phyloP scores from a whole-genome alignment of 2,329 filamentous ascomycete species.

The Colletotrichum scovillei region DNA sequence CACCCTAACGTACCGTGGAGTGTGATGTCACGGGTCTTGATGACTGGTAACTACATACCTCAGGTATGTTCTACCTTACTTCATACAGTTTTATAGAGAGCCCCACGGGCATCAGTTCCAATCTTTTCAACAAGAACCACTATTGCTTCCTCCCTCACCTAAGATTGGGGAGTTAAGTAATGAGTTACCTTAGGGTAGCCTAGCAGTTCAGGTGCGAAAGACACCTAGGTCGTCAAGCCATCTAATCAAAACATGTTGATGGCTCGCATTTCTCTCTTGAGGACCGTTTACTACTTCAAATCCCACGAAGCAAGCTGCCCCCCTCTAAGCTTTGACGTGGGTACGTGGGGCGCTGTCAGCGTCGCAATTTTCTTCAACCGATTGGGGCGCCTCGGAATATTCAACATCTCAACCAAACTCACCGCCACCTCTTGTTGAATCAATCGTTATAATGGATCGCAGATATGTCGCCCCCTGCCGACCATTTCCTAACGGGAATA shows the following conservation, averaged over 20 bases:
- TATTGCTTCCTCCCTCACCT: background rate
- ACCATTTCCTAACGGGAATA: background rate
- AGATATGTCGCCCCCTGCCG: background rate
- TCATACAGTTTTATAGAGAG: background rate
- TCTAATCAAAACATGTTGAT: background rate
- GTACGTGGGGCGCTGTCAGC: background rate
- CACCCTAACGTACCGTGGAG: background rate
- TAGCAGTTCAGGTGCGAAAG: background rate
- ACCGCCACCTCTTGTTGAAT: conserved; percentile 22
- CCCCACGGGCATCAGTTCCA: conserved; percentile 4
- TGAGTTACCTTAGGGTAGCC: too few relatives aligned
- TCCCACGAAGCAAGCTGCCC: background rate
- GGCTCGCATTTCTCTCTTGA: background rate
- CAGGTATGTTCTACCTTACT: too few relatives aligned
- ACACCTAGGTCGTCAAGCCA: background rate
- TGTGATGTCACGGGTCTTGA: too few relatives aligned
- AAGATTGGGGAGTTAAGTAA: too few relatives aligned
- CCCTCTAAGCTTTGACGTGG: background rate
- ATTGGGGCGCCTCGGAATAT: background rate
- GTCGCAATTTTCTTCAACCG: background rate
- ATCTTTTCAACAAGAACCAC: background rate
- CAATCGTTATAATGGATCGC: background rate
- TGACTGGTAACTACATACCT: too few relatives aligned
- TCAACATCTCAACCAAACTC: conserved; percentile 11
- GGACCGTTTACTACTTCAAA: background rate